Evolutionary conservation across 2,329 filamentous ascomycete species (phyloP).

Genomic region (Talaromyces sp.): DNA sequence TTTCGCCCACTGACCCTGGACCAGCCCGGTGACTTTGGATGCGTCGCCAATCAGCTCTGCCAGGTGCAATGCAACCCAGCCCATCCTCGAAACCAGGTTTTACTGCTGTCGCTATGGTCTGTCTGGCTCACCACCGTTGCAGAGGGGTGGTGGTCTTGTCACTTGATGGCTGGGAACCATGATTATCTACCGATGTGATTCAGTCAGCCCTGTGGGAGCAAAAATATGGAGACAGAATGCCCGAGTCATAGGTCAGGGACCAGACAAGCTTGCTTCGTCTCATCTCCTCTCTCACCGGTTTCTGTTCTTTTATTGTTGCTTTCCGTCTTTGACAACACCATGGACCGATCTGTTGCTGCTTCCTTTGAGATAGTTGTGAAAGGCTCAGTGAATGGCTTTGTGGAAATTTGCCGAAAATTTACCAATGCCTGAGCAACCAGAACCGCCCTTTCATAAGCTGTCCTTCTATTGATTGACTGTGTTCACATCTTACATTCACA

Average conservation of each 20-base stretch:
- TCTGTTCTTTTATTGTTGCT: neutral
- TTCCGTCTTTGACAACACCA: neutral
- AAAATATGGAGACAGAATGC: neutral
- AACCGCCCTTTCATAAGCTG: too few relatives aligned
- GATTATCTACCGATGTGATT: slow-evolving; percentile 3
- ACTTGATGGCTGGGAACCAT: slow-evolving; percentile 6
- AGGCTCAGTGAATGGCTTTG: neutral
- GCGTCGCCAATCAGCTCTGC: slow-evolving; percentile 2
- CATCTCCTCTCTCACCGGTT: neutral
- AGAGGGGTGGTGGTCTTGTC: slow-evolving; percentile 1
- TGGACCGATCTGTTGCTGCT: neutral
- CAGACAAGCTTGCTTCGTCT: neutral
- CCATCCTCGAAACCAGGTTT: neutral
- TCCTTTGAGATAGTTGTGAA: neutral
- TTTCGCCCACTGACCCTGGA: slow-evolving; percentile 4
- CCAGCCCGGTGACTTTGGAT: slow-evolving; percentile 4
- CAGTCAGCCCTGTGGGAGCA: slow-evolving; percentile 1
- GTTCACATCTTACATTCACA: neutral
- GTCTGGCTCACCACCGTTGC: neutral
- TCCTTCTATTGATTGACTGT: neutral
- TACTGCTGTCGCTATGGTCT: neutral
- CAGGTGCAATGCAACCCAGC: neutral
- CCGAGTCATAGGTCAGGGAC: neutral
- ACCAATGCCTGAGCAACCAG: neutral
- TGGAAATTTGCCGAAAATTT: neutral